These are phyloP conservation scores for Dendrobium officinale DNA, from an alignment of 106 monocot species.

Conservation along the genomic window DNA sequence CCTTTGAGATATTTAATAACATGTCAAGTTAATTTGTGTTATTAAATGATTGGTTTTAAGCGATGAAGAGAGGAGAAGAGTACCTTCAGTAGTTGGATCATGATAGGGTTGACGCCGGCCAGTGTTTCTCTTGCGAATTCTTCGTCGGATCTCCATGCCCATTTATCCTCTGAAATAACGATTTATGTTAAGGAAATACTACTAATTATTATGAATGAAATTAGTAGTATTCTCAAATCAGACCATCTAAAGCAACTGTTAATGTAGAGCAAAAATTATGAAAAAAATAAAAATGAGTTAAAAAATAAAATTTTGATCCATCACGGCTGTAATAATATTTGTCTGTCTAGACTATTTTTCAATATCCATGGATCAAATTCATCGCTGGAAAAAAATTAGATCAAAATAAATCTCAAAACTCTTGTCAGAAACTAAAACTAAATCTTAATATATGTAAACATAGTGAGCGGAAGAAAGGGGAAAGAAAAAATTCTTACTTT, in stretches of 20 bases:
- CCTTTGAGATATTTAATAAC: constrained; percentile 16
- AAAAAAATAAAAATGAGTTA: too few relatives aligned
- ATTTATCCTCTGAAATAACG: constrained; percentile 19
- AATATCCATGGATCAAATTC: too few relatives aligned
- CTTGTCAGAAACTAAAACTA: too few relatives aligned
- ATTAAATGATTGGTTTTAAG: neutral
- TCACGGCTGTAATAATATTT: too few relatives aligned
- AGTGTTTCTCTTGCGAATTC: constrained; percentile 67
- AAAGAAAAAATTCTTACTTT: neutral
- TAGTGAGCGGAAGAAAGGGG: neutral
- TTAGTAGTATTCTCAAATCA: too few relatives aligned
- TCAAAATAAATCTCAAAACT: neutral
- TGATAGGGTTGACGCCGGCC: constrained; percentile 62
- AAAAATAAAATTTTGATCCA: too few relatives aligned
- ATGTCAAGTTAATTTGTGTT: neutral
- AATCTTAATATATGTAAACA: neutral
- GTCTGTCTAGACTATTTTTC: too few relatives aligned
- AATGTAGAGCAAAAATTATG: too few relatives aligned
- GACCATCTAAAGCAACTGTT: too few relatives aligned
- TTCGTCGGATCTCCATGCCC: constrained; percentile 55
- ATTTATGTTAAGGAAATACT: too few relatives aligned
- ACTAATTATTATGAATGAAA: too few relatives aligned
- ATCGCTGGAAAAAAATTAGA: neutral
- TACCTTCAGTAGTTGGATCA: constrained; percentile 42
- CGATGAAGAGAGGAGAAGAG: neutral